A percentile compares a stretch with the other conserved stretches of the same genome.
Evolutionary conservation across 2,329 filamentous ascomycete species (phyloP).

Genomic region (Thielaviopsis euricoi): DNA sequence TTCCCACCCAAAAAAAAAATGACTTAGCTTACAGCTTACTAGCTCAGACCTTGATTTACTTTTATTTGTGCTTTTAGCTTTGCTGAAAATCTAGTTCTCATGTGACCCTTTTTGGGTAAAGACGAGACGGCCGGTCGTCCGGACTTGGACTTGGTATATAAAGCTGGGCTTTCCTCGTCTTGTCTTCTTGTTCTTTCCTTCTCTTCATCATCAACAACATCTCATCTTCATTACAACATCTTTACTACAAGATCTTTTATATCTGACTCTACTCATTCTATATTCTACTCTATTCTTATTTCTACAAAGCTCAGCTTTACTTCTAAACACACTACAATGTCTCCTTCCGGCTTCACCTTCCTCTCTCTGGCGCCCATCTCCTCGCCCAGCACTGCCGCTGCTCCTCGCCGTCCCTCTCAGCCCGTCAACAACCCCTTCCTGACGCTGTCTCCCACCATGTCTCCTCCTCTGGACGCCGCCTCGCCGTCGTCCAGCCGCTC

Average conservation of each 20-base stretch:
- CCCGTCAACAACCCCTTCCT: slow-evolving; percentile 26
- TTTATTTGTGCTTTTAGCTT: no score
- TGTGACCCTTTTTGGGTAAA: neutral
- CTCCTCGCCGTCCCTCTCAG: neutral
- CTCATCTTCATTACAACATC: neutral
- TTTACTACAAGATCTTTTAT: no score
- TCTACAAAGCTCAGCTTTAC: neutral
- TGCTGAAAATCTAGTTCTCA: no score
- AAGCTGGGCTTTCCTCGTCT: neutral
- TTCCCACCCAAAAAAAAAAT: no score
- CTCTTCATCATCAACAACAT: neutral
- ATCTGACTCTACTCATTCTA: neutral
- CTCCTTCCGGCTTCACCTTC: slow-evolving; percentile 8
- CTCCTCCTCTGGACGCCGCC: neutral
- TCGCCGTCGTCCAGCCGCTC: slow-evolving; percentile 14
- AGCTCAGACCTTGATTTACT: no score
- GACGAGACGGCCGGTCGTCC: neutral
- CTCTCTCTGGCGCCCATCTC: slow-evolving; percentile 9
- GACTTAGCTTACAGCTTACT: neutral
- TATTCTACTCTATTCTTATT: neutral
- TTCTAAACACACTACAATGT: neutral
- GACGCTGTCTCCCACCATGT: slow-evolving; percentile 40
- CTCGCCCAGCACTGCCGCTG: neutral
- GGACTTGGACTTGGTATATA: slow-evolving; percentile 1
- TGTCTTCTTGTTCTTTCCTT: neutral